Evolutionary conservation across 805 yeast genomes (phyloP).

Genomic region (Clavispora asparagi): DNA sequence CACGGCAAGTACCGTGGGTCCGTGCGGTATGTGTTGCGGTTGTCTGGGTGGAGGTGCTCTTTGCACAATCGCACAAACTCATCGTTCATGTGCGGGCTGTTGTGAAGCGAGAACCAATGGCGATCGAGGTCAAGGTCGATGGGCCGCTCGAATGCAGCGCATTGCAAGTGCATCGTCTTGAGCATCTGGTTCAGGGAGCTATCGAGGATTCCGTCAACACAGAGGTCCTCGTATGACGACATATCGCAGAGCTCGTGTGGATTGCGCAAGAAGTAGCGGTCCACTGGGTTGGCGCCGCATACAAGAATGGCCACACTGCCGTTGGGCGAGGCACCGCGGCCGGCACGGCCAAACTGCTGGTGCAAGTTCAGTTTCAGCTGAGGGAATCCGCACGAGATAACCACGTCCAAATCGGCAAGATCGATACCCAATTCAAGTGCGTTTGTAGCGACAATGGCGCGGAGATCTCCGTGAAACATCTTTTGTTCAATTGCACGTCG

Average conservation of each 20-base stretch:
- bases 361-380: conserved; percentile 78
- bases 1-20: conserved; percentile 61
- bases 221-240: conserved; percentile 34
- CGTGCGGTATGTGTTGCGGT: conserved; percentile 26
- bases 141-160: conserved; percentile 89
- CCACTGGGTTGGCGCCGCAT: conserved; percentile 79
- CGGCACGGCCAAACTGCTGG: conserved; percentile 97
- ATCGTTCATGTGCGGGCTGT: conserved; percentile 9
- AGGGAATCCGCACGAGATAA: conserved; percentile 90
- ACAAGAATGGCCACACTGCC: conserved; percentile 85
- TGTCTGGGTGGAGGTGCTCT: conserved; percentile 32
- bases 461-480: conserved; percentile 81
- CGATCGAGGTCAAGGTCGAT: conserved; percentile 49
- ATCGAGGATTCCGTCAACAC: conserved; percentile 33
- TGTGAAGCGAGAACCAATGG: conserved; percentile 48
- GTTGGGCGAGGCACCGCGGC: conserved; percentile 61
- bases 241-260: conserved; percentile 52
- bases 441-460: conserved; percentile 89
- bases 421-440: conserved; percentile 96
- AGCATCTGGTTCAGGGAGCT: conserved; percentile 37
- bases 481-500: conserved; percentile 82
- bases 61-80: conserved; percentile 28
- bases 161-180: conserved; percentile 80
- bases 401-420: conserved; percentile 89
- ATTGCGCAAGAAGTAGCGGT: conserved; percentile 74